phyloP scores from a whole-genome alignment of 139 green algal genomes.

The Microglena sp. region DNA sequence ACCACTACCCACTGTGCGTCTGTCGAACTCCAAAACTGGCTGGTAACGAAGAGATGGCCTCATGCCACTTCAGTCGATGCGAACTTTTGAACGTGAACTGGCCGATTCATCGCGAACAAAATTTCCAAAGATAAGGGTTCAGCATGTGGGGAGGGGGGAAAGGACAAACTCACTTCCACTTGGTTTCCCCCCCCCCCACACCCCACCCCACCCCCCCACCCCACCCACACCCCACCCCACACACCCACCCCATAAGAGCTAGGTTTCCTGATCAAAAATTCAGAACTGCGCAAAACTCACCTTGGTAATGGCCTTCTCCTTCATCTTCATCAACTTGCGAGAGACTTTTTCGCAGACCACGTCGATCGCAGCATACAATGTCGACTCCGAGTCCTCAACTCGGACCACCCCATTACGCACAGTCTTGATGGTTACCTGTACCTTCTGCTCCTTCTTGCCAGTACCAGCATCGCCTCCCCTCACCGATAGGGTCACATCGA shows the following conservation, averaged over 20 bases:
- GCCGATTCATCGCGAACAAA: no score
- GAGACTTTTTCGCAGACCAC: conserved; percentile 59
- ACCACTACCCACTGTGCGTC: no score
- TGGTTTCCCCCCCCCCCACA: neutral
- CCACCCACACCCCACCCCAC: neutral
- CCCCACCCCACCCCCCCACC: neutral
- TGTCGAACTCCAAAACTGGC: no score
- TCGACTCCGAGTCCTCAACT: conserved; percentile 52
- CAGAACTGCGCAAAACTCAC: neutral
- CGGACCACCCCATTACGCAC: conserved; percentile 59
- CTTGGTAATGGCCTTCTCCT: conserved; percentile 29
- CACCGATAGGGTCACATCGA: conserved; percentile 52
- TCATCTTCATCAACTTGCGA: conserved; percentile 48
- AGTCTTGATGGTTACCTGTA: conserved; percentile 69
- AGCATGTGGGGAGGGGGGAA: no score
- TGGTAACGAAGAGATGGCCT: no score
- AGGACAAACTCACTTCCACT: neutral
- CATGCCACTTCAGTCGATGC: no score
- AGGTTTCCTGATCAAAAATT: neutral
- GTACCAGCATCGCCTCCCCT: conserved; percentile 55
- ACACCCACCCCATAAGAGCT: neutral
- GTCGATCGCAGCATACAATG: conserved; percentile 66
- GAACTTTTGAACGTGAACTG: no score
- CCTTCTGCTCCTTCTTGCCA: conserved; percentile 41
- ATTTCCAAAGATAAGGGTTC: no score